phyloP scores from a whole-genome alignment of 1,284 basidiomycete genomes.

The Thelephora terrestris region DNA sequence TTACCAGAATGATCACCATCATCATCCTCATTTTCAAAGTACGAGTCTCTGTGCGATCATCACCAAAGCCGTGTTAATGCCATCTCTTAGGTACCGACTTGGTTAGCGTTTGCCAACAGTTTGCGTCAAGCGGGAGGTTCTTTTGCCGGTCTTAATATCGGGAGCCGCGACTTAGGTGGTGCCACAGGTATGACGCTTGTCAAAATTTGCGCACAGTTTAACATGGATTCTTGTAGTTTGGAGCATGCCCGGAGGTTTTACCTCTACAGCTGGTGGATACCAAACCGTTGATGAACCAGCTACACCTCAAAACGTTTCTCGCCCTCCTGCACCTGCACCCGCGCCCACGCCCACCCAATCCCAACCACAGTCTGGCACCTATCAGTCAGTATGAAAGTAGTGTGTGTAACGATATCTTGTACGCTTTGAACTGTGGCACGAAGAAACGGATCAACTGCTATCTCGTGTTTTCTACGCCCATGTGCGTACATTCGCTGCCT shows the following conservation, averaged over 20 bases:
- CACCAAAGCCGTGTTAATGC: background rate
- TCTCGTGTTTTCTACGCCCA: no score
- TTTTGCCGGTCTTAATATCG: conserved; percentile 46
- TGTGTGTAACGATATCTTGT: no score
- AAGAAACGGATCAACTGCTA: no score
- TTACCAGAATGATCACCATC: conserved; percentile 46
- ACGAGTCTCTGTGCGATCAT: conserved; percentile 7
- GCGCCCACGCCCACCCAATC: conserved; percentile 13
- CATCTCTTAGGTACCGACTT: conserved; percentile 38
- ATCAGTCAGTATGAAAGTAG: no score
- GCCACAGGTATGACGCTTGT: conserved; percentile 42
- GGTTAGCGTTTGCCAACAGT: conserved; percentile 41
- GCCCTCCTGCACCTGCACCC: conserved; percentile 19
- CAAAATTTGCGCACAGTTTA: background rate
- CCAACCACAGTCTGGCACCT: no score
- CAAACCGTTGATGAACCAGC: conserved; percentile 62
- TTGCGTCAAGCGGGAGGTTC: conserved; percentile 56
- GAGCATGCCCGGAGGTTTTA: conserved; percentile 78
- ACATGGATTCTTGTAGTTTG: conserved; percentile 40
- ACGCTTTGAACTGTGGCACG: no score
- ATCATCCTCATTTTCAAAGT: conserved; percentile 63
- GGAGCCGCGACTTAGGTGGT: conserved; percentile 42
- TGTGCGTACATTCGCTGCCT: no score
- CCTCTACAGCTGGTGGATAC: conserved; percentile 48
- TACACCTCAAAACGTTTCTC: conserved; percentile 23